Evolutionary conservation across 768 basidiomycete species (phyloP), one percentile per base, ranked within the genome.

Genomic region (Tricholoma saponaceum): DNA sequence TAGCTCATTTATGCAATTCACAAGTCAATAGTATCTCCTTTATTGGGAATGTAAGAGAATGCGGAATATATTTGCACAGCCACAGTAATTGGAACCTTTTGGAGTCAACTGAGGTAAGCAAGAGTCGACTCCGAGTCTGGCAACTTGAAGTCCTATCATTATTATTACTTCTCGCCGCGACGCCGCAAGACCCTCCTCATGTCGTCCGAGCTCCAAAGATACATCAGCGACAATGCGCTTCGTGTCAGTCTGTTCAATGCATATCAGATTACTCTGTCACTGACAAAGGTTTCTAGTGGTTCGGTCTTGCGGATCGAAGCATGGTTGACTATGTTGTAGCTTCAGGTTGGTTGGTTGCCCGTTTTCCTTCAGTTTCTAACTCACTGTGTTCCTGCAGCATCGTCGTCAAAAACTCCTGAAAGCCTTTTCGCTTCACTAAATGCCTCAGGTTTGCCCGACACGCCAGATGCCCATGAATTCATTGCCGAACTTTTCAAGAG

Each of bases 311-410:
- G 20, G 90, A 96, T 73, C 79, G 80, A 61, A 92, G 83, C 62
- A 91, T 89, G 59, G 83, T 93, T 63, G 88, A 93, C 75, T 97
- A 87, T 70, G 87, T 97, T 33, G 77, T 92, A 69, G 92, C 92
- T 51, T 86, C 90, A 72, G 93, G 92, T 89, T 61, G 39, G 80
- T 69, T 26, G 51, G 26, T 6, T 43, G 25, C 23, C 37, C 37
- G 44, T 26, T 59, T 55, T 14, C 56, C 28, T 43, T 20, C 7
- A 51, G 32, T 14, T 55, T 44, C 66, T 57, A 39, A 54, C 51
- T 33, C n/a, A 44, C 13, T 54, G 4, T 25, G 23, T 43, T 51
- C 18, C 25, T 57, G 2, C 64, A 87, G 93, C 92, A n/a, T 85
- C 89, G 3, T 86, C 89, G 55, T 81, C 92, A 54, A 95, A 95